A percentile compares a stretch with the other conserved stretches of the same genome.
phyloP scores from a whole-genome alignment of 2,329 filamentous ascomycete species.

The Fulvia fulva region DNA sequence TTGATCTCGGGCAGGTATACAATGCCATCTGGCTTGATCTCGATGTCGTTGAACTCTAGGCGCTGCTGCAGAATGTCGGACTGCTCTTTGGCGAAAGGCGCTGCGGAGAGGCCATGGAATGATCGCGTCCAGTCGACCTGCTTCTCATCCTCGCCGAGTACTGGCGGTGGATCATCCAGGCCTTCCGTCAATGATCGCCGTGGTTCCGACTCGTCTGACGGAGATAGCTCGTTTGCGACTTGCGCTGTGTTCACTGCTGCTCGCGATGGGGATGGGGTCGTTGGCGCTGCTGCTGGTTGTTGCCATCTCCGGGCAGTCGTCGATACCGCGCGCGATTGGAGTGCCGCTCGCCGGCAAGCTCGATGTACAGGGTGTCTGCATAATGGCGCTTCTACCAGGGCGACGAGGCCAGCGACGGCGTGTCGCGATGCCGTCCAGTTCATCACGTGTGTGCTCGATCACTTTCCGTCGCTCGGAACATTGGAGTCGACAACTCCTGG shows the following conservation, averaged over 20 bases:
- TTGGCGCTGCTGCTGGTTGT: constrained; percentile 13
- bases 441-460: constrained; percentile 19
- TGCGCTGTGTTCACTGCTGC: constrained; percentile 14
- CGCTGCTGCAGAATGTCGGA: constrained; percentile 64
- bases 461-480: not conserved
- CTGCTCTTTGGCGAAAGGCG: constrained; percentile 67
- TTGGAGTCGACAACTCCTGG: not conserved
- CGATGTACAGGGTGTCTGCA: constrained; percentile 6
- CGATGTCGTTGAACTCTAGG: constrained; percentile 70
- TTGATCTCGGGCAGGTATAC: constrained; percentile 97
- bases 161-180: constrained; percentile 49
- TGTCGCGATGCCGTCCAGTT: constrained; percentile 15
- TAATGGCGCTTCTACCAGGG: constrained; percentile 13
- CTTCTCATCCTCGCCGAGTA: constrained; percentile 45
- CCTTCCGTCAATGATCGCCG: constrained; percentile 46
- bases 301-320: constrained; percentile 23
- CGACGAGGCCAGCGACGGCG: constrained; percentile 23
- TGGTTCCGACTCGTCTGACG: constrained; percentile 21
- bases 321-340: constrained; percentile 22
- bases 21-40: constrained; percentile 97
- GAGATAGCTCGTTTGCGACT: constrained; percentile 20
- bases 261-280: constrained; percentile 9
- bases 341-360: constrained; percentile 4
- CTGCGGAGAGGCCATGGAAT: constrained; percentile 71
- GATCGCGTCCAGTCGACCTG: constrained; percentile 78